These are phyloP conservation scores for Syzygium aqueum DNA, from an alignment of 345 rosid genomes.

Conservation along the genomic window DNA sequence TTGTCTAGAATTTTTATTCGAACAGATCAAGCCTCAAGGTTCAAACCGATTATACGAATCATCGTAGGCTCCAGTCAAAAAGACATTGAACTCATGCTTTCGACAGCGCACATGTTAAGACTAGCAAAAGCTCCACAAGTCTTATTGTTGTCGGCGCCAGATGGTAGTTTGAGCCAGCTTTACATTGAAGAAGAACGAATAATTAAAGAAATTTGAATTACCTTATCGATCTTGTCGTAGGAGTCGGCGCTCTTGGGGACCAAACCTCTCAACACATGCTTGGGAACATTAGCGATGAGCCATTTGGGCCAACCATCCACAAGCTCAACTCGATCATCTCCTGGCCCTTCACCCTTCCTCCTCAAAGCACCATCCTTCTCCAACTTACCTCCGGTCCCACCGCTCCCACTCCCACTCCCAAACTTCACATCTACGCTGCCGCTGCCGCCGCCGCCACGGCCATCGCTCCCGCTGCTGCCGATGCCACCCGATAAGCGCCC, in stretches of 20 bases:
- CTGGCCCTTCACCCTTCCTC: background rate
- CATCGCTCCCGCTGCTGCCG: background rate
- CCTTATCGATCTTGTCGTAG: slow-evolving; percentile 59
- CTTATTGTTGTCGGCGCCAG: background rate
- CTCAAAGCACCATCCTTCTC: background rate
- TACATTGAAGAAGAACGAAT: background rate
- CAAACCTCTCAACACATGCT: slow-evolving; percentile 36
- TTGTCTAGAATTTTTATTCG: background rate
- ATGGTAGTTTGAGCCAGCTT: background rate
- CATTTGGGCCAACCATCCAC: slow-evolving; percentile 64
- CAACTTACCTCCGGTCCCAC: slow-evolving; percentile 3
- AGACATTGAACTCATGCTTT: background rate
- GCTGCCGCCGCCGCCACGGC: background rate
- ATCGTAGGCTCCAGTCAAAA: background rate
- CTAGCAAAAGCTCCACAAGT: background rate
- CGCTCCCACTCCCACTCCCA: background rate
- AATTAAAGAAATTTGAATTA: background rate
- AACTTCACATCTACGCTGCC: slow-evolving; percentile 1
- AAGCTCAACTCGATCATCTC: slow-evolving; percentile 12
- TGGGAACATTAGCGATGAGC: slow-evolving; percentile 48
- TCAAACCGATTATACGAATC: background rate
- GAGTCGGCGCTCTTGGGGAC: slow-evolving; percentile 53
- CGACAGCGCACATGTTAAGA: background rate
- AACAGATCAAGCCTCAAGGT: background rate
- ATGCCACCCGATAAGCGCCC: background rate